A percentile compares a stretch with the other conserved stretches of the same genome.
Conservation (phyloP, 495 filamentous ascomycete species). For the Penicillium soppii region DNA sequence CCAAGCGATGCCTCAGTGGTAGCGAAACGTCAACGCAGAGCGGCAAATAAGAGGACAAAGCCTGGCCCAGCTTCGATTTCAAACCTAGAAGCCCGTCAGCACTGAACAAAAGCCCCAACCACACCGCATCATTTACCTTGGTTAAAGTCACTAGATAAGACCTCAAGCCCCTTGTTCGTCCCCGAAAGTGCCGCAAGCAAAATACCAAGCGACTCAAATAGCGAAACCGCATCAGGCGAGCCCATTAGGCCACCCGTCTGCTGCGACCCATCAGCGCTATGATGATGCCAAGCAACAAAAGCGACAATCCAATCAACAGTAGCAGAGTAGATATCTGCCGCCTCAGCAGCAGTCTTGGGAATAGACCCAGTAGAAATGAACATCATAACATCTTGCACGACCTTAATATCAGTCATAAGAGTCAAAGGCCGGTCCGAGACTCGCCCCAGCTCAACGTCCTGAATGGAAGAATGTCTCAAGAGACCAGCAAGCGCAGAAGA, state of each 20-base stretch:
- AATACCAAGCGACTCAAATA: constrained; percentile 47
- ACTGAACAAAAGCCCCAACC: neutral
- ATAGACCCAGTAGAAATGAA: constrained; percentile 37
- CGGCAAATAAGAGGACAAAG: constrained; percentile 42
- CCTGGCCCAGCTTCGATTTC: constrained; percentile 40
- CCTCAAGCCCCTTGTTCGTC: constrained; percentile 37
- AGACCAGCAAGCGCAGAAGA: constrained; percentile 58
- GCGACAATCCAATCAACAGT: constrained; percentile 42
- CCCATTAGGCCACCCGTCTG: constrained; percentile 34
- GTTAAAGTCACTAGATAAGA: constrained; percentile 34
- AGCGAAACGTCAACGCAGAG: constrained; percentile 43
- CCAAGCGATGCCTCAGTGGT: constrained; percentile 40
- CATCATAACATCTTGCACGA: constrained; percentile 46
- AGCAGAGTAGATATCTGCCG: constrained; percentile 32
- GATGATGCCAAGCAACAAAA: constrained; percentile 39
- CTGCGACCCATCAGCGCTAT: constrained; percentile 22
- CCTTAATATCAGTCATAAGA: constrained; percentile 46
- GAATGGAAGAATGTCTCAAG: constrained; percentile 55
- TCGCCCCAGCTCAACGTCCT: constrained; percentile 19
- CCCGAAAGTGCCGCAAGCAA: constrained; percentile 43
- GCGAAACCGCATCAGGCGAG: constrained; percentile 41
- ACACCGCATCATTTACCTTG: constrained; percentile 26
- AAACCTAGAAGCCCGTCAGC: constrained; percentile 21
- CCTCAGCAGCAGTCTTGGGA: constrained; percentile 32
- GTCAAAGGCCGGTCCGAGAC: constrained; percentile 20